Evolutionary conservation across 306 rosid species (phyloP), one percentile per base, ranked within the genome.

Genomic region (Gastrolobium villosum): DNA sequence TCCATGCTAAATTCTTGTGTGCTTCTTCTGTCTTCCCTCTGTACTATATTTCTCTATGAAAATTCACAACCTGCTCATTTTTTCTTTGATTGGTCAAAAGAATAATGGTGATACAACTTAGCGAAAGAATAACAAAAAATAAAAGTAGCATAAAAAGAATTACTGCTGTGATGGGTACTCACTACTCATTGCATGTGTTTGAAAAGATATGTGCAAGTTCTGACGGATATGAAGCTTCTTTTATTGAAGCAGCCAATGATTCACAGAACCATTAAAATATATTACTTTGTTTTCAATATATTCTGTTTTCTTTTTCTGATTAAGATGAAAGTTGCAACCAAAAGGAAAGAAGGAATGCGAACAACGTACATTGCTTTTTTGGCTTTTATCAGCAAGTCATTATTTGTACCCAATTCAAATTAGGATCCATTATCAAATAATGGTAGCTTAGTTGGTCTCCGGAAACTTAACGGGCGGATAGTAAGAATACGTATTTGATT

Each of bases 121-220:
- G 40, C 26, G 13, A 50, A n/a, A 59, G 32, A 71, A 71, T 53
- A 76, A 39, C 63, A 69, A 31, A 52, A 48, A 6, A 67, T 70
- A 66, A 15, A 37, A 39, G 64, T 74, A 83, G n/a, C 76, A 82
- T 59, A 40, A 82, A 81, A 76, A 79, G 81, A 72, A 80, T 67
- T 64, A 53, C 72, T 65, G 83, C 82, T 76, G 84, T 84, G 89
- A 83, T 77, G 84, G 87, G 65, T 70, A 82, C 88, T 84, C 81
- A 86, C 67, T 70, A 82, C 88, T 84, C 81, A 86, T 70, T 82
- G 79, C 85, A 15, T 30, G 77, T 79, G 85, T 52, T 74, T 70
- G 61, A 77, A 77, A 82, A 74, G 81, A 73, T 49, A 44, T 30
- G 83, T 46, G 79, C 82, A 83, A 78, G 54, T 65, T 74, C 76